Conservation (phyloP, 2,329 filamentous ascomycete species). For the Monosporascus sp. region DNA sequence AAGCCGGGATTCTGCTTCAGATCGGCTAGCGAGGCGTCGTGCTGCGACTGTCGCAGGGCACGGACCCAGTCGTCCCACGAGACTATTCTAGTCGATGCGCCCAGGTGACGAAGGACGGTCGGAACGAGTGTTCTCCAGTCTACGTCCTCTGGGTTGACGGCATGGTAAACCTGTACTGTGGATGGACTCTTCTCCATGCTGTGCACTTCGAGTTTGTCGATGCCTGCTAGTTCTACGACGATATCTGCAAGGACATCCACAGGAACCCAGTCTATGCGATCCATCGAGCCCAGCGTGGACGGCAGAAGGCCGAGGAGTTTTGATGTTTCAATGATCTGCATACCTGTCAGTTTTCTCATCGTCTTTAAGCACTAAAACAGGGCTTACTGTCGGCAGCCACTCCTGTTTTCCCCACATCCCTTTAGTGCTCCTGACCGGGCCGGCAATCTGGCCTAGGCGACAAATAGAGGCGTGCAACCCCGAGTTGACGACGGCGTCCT, state of each 20-base stretch:
- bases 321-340: slow-evolving; percentile 4
- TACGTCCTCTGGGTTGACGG: background rate
- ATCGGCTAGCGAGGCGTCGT: background rate
- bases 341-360: background rate
- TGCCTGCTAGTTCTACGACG: slow-evolving; percentile 2
- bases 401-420: slow-evolving; percentile 7
- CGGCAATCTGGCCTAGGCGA: slow-evolving; percentile 4
- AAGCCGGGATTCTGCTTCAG: background rate
- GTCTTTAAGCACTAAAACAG: background rate
- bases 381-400: slow-evolving; percentile 4
- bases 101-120: background rate
- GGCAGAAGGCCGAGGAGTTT: slow-evolving; percentile 5
- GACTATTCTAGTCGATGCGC: background rate
- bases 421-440: slow-evolving; percentile 1
- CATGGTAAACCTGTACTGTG: background rate
- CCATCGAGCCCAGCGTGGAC: slow-evolving; percentile 3
- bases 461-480: slow-evolving; percentile 3
- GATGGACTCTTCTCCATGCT: background rate
- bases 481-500: background rate
- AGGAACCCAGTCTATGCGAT: slow-evolving; percentile 4
- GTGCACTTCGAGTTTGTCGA: background rate
- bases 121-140: background rate
- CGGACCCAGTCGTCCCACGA: background rate
- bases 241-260: slow-evolving; percentile 4
- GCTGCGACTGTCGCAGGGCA: background rate